phyloP scores from a whole-genome alignment of 73 alveolate species.

The Tetrahymena elliotti region DNA sequence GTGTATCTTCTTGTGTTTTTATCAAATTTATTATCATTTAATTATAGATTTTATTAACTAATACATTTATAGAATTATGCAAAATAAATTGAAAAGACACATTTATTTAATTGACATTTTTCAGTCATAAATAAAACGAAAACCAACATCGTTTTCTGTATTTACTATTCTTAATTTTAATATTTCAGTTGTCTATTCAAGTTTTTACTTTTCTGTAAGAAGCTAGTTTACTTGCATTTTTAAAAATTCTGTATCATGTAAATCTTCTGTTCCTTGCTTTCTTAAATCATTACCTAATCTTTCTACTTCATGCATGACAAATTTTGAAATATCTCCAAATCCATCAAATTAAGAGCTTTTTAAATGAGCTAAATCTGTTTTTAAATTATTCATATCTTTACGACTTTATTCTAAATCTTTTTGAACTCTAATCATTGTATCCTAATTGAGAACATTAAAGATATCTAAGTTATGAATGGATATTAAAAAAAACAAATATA shows the following conservation, averaged over 20 bases:
- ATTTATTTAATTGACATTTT: neutral
- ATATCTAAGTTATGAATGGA: neutral
- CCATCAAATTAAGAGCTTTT: neutral
- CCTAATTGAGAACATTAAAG: neutral
- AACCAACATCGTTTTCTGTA: slow-evolving; percentile 1
- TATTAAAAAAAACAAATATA: neutral
- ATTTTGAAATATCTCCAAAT: neutral
- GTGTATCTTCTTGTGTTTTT: neutral
- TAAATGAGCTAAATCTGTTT: neutral
- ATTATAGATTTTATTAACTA: no score
- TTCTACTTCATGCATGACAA: neutral
- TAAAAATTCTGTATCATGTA: neutral
- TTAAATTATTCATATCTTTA: neutral
- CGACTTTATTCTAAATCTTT: neutral
- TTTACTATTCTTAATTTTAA: neutral
- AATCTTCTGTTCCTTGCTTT: neutral
- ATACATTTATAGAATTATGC: neutral
- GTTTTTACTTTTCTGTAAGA: neutral
- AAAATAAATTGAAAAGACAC: neutral
- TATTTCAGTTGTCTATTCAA: neutral
- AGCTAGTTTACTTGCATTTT: neutral
- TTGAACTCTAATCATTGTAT: neutral
- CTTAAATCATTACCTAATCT: neutral
- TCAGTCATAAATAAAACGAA: neutral
- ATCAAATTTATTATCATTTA: no score